Evolutionary conservation across 768 basidiomycete species (phyloP).

Genomic region (Leccinum incarnatum): DNA sequence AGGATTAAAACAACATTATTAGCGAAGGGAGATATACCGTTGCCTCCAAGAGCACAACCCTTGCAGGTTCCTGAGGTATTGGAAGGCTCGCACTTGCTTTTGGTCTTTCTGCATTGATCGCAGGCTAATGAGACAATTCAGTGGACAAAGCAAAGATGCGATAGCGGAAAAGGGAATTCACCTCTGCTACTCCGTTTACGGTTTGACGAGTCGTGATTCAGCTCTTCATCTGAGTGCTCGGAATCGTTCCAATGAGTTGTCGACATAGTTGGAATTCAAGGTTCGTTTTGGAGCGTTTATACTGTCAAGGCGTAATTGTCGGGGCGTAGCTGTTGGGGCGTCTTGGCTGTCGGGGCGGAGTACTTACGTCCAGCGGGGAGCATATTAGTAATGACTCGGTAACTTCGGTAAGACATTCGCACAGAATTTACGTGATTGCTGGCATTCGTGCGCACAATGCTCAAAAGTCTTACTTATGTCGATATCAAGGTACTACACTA

Average conservation of each 20-base stretch:
- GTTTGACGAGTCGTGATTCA: conserved; percentile 39
- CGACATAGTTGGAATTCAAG: conserved; percentile 24
- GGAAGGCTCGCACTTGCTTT: conserved; percentile 78
- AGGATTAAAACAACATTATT: conserved; percentile 2
- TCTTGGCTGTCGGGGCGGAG: not conserved
- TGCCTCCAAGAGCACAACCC: conserved; percentile 58
- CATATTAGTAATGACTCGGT: conserved; percentile 7
- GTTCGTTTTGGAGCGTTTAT: conserved; percentile 2
- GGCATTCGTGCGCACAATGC: no score
- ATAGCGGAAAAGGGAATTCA: conserved; percentile 21
- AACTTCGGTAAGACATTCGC: conserved; percentile 15
- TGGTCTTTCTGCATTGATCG: conserved; percentile 85
- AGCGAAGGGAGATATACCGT: conserved; percentile 37
- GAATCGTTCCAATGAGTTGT: conserved; percentile 51
- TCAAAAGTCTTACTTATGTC: not conserved
- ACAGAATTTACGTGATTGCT: conserved; percentile 8
- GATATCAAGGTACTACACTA: not conserved
- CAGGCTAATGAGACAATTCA: conserved; percentile 52
- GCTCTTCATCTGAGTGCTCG: conserved; percentile 59
- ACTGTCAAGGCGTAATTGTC: not conserved
- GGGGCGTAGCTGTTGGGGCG: no score
- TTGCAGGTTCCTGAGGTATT: conserved; percentile 52
- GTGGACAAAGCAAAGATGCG: conserved; percentile 1
- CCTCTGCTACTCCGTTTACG: conserved; percentile 68
- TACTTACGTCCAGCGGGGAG: no score